These are phyloP conservation scores for Larix kaempferi DNA, from an alignment of 75 land plant genomes.

Conservation along the genomic window DNA sequence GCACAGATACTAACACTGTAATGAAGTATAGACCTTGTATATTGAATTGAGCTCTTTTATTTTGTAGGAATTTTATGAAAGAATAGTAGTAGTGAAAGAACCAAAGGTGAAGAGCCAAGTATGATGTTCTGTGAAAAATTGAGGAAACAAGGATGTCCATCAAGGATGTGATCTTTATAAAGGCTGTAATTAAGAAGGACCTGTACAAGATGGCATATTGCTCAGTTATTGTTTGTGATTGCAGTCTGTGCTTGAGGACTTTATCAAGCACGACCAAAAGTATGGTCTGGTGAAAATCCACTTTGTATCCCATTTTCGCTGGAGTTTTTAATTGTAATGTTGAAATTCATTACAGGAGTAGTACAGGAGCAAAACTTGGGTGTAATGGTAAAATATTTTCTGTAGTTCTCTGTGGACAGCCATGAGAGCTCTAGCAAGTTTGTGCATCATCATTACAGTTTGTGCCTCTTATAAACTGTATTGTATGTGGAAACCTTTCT, in stretches of 20 bases:
- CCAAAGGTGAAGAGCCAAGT: too few relatives aligned
- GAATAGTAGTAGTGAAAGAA: too few relatives aligned
- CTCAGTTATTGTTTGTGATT: constrained; percentile 16
- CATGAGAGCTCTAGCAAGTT: not conserved
- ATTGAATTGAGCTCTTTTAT: not conserved
- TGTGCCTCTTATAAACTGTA: not conserved
- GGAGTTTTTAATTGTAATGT: too few relatives aligned
- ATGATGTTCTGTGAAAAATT: too few relatives aligned
- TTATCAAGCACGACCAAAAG: not conserved
- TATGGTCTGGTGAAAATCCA: not conserved
- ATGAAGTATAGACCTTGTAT: not conserved
- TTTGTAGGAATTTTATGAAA: too few relatives aligned
- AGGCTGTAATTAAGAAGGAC: too few relatives aligned
- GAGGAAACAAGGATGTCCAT: not conserved
- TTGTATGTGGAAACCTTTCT: not conserved
- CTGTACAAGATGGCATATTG: not conserved
- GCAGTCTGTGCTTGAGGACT: not conserved
- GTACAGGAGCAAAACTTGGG: not conserved
- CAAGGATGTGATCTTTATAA: not conserved
- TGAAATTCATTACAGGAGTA: not conserved
- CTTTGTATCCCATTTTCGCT: not conserved
- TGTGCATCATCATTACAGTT: not conserved
- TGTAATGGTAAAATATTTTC: not conserved
- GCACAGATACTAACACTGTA: not conserved
- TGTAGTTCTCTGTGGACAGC: not conserved